Base-by-base conservation (phyloP, 2,329 filamentous ascomycete species). In the Incumbomyces lentus region DNA sequence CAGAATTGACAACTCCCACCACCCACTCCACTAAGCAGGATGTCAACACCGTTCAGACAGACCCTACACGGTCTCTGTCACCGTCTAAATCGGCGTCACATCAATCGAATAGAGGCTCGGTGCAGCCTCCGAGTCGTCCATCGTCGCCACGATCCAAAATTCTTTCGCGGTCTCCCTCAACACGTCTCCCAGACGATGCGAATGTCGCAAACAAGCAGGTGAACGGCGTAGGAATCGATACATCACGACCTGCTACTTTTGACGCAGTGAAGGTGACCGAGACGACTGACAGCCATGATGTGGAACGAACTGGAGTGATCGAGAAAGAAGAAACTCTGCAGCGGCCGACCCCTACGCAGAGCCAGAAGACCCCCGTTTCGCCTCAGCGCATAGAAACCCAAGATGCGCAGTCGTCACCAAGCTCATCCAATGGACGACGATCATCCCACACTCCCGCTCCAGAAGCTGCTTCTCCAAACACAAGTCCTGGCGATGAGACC, bases 361-460 rank as follows among this genome's bases (percentile, higher is more conserved):
- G 34, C 11, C 18, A 37, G 18, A 30, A 34, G 36, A 46, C 14
- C 14, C 44, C 44, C 19, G 22, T 18, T 11, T 18, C 35, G n/a
- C 22, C 33, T 18, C 46, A 19, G 16, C 30, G 32, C 5, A 14
- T 35, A 13, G 37, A 58, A 16, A 48, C 54, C 13, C 37, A 54
- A 33, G 65, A 68, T 43, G 64, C 67, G 39, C 65, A 65, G 16
- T 61, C 67, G 31, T 69, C 67, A 8, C 76, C 76, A 18, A 75
- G 70, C 7, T 90, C 86, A 5, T 88, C 83, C 1, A 68, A 77
- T 46, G 79, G 73, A 29, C 75, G 81, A 1, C 81, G 82, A 56
- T 88, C 84, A 36, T 80, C 80, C 46, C 79, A 82, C 17, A 92
- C 86, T 0, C 83, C 86, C 1, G 76, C 74, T 31, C 73, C 81